Conservation (phyloP, 495 filamentous ascomycete species). For the Aspergillus affinis region DNA sequence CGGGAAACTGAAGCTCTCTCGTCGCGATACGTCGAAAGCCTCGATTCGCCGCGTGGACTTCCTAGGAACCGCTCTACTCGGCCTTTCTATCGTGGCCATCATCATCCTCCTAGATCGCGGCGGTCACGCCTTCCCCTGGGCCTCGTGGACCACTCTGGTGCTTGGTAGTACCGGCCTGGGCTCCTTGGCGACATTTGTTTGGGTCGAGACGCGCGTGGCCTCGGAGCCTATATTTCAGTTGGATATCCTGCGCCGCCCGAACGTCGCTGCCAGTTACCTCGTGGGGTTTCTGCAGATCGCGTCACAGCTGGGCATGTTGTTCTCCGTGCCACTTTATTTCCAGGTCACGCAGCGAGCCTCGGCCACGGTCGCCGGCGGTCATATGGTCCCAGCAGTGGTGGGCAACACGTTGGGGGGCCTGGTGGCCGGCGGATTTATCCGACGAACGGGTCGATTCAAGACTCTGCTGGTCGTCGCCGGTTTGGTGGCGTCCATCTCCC, state of each 20-base stretch:
- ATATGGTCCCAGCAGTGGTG: slow-evolving; percentile 63
- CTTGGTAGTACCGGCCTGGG: slow-evolving; percentile 21
- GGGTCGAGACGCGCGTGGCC: slow-evolving; percentile 51
- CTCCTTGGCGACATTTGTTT: slow-evolving; percentile 47
- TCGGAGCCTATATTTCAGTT: slow-evolving; percentile 63
- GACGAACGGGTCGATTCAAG: slow-evolving; percentile 61
- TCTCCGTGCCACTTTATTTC: slow-evolving; percentile 64
- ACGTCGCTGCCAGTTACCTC: slow-evolving; percentile 55
- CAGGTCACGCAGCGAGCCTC: slow-evolving; percentile 58
- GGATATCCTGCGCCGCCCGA: slow-evolving; percentile 52
- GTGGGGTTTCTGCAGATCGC: slow-evolving; percentile 52
- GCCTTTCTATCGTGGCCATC: slow-evolving; percentile 44
- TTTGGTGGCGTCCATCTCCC: slow-evolving; percentile 48
- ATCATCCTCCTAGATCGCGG: slow-evolving; percentile 60
- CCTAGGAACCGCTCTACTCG: slow-evolving; percentile 52
- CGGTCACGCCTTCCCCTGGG: slow-evolving; percentile 58
- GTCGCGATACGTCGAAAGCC: slow-evolving; percentile 7
- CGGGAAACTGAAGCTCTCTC: slow-evolving; percentile 43
- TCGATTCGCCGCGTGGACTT: slow-evolving; percentile 57
- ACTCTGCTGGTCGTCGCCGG: slow-evolving; percentile 51
- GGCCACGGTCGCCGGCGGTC: slow-evolving; percentile 56
- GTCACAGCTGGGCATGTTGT: slow-evolving; percentile 56
- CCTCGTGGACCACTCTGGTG: slow-evolving; percentile 36
- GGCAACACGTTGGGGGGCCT: slow-evolving; percentile 67
- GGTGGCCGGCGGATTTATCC: slow-evolving; percentile 56